Evolutionary conservation across 2,329 filamentous ascomycete genomes (phyloP).

Genomic region (Ophiocordyceps camponoti-leonardi): DNA sequence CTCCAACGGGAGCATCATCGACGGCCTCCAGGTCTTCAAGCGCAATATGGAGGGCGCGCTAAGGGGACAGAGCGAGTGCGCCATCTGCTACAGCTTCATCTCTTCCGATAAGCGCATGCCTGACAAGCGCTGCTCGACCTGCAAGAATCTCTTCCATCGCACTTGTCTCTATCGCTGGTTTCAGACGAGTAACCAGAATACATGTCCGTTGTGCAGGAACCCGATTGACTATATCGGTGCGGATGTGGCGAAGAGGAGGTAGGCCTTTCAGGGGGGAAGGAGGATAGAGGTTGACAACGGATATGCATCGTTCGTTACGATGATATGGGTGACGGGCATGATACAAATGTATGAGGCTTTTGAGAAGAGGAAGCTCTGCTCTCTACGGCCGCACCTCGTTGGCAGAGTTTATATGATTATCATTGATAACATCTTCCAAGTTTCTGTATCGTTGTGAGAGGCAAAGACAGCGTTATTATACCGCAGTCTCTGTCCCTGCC

Average conservation of each 20-base stretch:
- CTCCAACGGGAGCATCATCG: constrained; percentile 73
- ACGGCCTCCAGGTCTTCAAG: constrained; percentile 72
- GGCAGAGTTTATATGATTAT: too few species aligned
- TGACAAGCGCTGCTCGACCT: constrained; percentile 80
- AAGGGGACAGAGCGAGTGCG: constrained; percentile 87
- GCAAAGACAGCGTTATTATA: too few species aligned
- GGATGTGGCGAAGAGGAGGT: constrained; percentile 20
- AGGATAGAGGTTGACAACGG: not conserved
- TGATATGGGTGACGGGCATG: not conserved
- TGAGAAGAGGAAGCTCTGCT: too few species aligned
- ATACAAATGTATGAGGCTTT: too few species aligned
- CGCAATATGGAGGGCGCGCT: constrained; percentile 75
- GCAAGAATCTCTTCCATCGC: constrained; percentile 85
- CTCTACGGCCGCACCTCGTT: too few species aligned
- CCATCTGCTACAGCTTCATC: constrained; percentile 93
- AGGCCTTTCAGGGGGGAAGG: constrained; percentile 3
- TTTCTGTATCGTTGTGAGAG: too few species aligned
- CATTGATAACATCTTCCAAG: too few species aligned
- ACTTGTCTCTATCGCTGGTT: constrained; percentile 95
- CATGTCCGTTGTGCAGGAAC: constrained; percentile 84
- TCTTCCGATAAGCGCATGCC: constrained; percentile 77
- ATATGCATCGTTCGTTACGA: not conserved
- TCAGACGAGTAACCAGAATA: constrained; percentile 77
- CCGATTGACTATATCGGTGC: constrained; percentile 48
- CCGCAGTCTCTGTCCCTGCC: too few species aligned